Conservation (phyloP, 225 moss, liverwort and hornwort species). For the Physcomitrellopsis africana region DNA sequence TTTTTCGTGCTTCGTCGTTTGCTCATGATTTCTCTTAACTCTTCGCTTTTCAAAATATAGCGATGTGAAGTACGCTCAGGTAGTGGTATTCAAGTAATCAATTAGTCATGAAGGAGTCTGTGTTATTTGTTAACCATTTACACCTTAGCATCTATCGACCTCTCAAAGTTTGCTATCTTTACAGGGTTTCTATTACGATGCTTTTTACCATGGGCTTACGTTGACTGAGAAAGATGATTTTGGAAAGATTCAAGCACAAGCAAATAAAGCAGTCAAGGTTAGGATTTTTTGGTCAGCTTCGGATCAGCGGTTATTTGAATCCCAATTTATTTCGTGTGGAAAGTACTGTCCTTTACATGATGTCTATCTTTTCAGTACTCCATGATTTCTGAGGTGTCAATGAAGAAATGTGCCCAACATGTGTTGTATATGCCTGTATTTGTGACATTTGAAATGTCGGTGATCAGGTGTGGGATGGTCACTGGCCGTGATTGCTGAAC, state of each 20-base stretch:
- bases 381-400: too few relatives aligned
- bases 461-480: neutral
- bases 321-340: too few relatives aligned
- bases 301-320: too few relatives aligned
- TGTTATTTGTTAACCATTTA: neutral
- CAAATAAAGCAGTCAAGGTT: conserved; percentile 90
- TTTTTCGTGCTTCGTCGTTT: neutral
- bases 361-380: neutral
- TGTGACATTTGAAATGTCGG: neutral
- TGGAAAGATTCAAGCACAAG: conserved; percentile 62
- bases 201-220: conserved; percentile 75
- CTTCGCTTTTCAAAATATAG: too few relatives aligned
- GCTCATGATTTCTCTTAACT: conserved; percentile 9
- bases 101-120: neutral
- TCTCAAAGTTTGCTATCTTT: conserved; percentile 11
- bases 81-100: neutral
- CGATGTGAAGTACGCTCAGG: neutral
- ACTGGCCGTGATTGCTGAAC: neutral
- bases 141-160: neutral
- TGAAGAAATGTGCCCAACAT: neutral
- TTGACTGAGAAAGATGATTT: conserved; percentile 85
- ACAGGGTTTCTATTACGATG: conserved; percentile 96
- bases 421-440: neutral
- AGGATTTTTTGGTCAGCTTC: neutral
- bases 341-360: neutral